phyloP scores from a whole-genome alignment of 768 basidiomycete genomes.

The Boletus speciosus region DNA sequence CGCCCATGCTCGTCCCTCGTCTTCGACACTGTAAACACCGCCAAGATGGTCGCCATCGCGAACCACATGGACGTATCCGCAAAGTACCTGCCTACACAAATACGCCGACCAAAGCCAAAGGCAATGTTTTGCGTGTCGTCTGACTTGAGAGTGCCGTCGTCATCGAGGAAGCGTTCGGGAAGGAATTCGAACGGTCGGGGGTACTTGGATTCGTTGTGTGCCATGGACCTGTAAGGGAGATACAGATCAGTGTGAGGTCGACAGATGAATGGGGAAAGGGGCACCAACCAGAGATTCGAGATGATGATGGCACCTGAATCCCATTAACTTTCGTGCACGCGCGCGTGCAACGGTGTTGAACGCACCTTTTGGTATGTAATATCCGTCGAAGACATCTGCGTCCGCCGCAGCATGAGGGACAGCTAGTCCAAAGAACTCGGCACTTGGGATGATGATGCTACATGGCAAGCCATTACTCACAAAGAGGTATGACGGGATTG shows the following conservation, averaged over 20 bases:
- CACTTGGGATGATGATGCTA: background rate
- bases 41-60: constrained; percentile 12
- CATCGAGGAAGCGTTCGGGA: constrained; percentile 40
- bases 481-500: constrained; percentile 6
- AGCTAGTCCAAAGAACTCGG: constrained; percentile 5
- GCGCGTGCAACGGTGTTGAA: background rate
- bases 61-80: constrained; percentile 19
- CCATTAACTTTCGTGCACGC: background rate
- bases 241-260: background rate
- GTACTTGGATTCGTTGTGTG: constrained; percentile 28
- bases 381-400: constrained; percentile 41
- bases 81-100: constrained; percentile 24
- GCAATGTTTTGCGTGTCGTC: constrained; percentile 11
- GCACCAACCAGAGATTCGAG: constrained; percentile 9
- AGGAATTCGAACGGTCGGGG: constrained; percentile 34
- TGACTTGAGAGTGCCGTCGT: constrained; percentile 10
- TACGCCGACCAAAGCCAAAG: constrained; percentile 27
- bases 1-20: constrained; percentile 5
- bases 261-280: background rate
- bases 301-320: constrained; percentile 6
- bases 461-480: background rate
- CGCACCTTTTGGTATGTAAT: constrained; percentile 44
- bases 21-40: constrained; percentile 9
- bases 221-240: constrained; percentile 10
- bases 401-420: constrained; percentile 31